phyloP scores from a whole-genome alignment of 2,329 filamentous ascomycete genomes.

The Sporothrix inflata region DNA sequence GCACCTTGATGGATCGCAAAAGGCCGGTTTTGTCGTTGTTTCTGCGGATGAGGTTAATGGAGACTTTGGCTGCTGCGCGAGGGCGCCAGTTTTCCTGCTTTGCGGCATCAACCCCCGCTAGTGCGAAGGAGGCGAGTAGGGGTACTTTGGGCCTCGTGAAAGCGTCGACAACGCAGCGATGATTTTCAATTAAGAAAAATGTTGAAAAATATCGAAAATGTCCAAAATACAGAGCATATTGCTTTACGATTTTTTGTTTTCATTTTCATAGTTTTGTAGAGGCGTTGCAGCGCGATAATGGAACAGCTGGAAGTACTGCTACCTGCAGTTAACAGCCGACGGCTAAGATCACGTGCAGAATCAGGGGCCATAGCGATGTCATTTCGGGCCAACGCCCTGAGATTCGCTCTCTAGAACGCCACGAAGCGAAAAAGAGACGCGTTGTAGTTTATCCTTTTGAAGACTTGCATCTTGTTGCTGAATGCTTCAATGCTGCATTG shows the following conservation, averaged over 20 bases:
- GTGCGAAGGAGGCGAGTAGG: conserved; percentile 6
- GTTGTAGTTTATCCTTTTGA: not conserved
- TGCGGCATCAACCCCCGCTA: conserved; percentile 16
- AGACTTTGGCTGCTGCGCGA: conserved; percentile 31
- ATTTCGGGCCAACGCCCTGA: conserved; percentile 3
- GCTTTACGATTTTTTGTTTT: not conserved
- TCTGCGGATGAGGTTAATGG: conserved; percentile 35
- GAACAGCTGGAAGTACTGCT: not conserved
- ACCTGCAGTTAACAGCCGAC: not conserved
- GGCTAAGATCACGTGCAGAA: not conserved
- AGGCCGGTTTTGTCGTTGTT: conserved; percentile 47
- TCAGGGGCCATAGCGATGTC: not conserved
- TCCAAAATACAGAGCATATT: not conserved
- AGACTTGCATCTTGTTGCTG: not conserved
- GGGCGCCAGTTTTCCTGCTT: conserved; percentile 33
- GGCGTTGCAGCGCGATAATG: not conserved
- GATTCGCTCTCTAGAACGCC: not conserved
- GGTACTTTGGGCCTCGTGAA: not conserved
- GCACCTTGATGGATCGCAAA: conserved; percentile 57
- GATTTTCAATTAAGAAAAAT: not conserved
- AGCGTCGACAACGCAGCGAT: not conserved
- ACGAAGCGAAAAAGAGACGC: not conserved
- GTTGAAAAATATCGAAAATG: no score
- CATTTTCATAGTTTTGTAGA: not conserved
- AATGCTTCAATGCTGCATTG: not conserved